Base-by-base conservation (phyloP, 768 basidiomycete species). In the Terana coerulea region DNA sequence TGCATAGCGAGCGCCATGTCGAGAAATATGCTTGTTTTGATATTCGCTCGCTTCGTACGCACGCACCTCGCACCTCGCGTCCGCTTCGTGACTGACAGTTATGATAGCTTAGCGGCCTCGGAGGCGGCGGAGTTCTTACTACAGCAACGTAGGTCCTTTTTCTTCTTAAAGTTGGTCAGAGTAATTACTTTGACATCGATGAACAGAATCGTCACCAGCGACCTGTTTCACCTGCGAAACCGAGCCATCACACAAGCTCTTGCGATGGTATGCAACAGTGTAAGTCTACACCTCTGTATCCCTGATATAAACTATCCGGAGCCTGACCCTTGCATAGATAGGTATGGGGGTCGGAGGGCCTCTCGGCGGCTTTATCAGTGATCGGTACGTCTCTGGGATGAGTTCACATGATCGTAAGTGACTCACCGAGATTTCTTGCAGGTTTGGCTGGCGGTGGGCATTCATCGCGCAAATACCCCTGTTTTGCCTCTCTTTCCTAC, bases 321-420 rank as follows among this genome's bases (percentile, higher is more conserved):
- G 8, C 31, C 8, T 33, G 15, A 8, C 36, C 21, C n/a, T 14
- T 14, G 6, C 26, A 25, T 57, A 90, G 83, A 69, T 88, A 2
- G 88, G 88, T 22, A 74, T 86, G 75, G 90, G 88, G n/a, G 67
- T 89, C 5, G 88, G 87, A 15, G 88, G 87, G 0, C 85, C 86
- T 17, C 64, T 90, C 22, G 88, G 87, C 1, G 87, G 86, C 2
- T 62, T 82, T 17, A 75, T 91, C 22, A 83, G 77, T 4, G 88
- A 88, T 60, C 73, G 78, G 85, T 87, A 58, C 48, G 69, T 46
- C 17, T 30, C 34, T 31, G 2, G 1, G 5, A 36, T 26, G 45
- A 25, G 40, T 28, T 17, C 21, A 3, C 21, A n/a, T n/a, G 15
- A 12, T 6, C 29, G n/a, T 14, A 9, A 9, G 24, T 46, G 40